These are phyloP conservation scores for Setomelanomma holmii DNA, from an alignment of 2,329 filamentous ascomycete genomes.

Conservation along the genomic window DNA sequence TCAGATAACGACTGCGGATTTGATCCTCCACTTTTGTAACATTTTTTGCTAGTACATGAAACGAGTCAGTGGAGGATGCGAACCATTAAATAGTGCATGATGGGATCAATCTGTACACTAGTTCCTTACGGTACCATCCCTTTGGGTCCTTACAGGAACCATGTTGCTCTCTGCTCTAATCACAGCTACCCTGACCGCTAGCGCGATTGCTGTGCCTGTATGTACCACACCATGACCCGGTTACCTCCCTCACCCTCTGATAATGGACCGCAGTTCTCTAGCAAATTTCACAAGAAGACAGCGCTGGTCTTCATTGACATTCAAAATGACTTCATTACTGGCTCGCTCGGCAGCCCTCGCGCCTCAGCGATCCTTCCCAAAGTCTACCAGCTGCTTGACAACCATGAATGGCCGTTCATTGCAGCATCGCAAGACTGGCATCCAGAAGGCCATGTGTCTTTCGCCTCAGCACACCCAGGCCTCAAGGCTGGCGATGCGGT, in stretches of 20 bases:
- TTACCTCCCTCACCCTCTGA: not conserved
- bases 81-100: not conserved
- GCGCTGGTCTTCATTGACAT: conserved; percentile 34
- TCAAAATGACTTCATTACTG: conserved; percentile 35
- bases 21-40: not conserved
- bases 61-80: not conserved
- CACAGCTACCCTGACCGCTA: not conserved
- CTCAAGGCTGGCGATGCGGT: conserved; percentile 15
- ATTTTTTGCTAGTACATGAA: not conserved
- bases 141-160: not conserved
- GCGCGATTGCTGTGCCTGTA: conserved; percentile 7
- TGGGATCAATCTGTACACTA: not conserved
- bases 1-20: not conserved
- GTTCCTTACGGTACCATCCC: not conserved
- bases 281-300: conserved; percentile 24
- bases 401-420: conserved; percentile 34
- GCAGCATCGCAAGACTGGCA: conserved; percentile 35
- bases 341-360: conserved; percentile 25
- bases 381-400: conserved; percentile 28
- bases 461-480: conserved; percentile 22
- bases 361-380: conserved; percentile 26
- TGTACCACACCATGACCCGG: not conserved
- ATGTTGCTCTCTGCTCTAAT: not conserved
- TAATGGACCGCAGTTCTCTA: conserved; percentile 14
- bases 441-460: conserved; percentile 27